These are phyloP conservation scores for Kwoniella sp. DNA, from an alignment of 768 basidiomycete genomes.

Conservation along the genomic window DNA sequence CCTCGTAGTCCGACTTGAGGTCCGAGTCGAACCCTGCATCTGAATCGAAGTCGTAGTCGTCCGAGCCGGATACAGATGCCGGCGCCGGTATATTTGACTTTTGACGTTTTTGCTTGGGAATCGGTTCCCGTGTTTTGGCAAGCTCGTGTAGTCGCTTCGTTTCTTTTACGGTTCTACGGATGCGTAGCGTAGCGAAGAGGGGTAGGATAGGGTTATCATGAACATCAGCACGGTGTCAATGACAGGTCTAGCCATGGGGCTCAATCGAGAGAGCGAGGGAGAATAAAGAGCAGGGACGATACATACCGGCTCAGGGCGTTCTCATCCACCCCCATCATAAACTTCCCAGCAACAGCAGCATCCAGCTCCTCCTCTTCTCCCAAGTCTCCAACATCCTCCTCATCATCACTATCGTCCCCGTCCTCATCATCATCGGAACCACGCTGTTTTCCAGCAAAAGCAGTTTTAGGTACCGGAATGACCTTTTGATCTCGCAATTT, in stretches of 20 bases:
- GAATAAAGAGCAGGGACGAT: slow-evolving; percentile 9
- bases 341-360: slow-evolving; percentile 66
- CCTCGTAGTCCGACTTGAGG: slow-evolving; percentile 55
- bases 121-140: slow-evolving; percentile 61
- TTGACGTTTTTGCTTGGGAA: slow-evolving; percentile 57
- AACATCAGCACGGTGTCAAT: background rate
- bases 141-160: slow-evolving; percentile 70
- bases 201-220: slow-evolving; percentile 3
- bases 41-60: slow-evolving; percentile 65
- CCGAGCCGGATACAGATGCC: slow-evolving; percentile 60
- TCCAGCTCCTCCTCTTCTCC: slow-evolving; percentile 65
- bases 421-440: slow-evolving; percentile 53
- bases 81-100: slow-evolving; percentile 60
- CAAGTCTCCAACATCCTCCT: slow-evolving; percentile 70
- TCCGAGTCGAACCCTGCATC: slow-evolving; percentile 60
- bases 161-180: slow-evolving; percentile 80
- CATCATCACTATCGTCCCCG: slow-evolving; percentile 68
- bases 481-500: slow-evolving; percentile 53
- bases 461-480: slow-evolving; percentile 49
- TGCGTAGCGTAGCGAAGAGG: no score
- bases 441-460: slow-evolving; percentile 28
- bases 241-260: no score
- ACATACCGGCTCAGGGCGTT: slow-evolving; percentile 78
- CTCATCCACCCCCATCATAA: slow-evolving; percentile 72
- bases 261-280: no score